These are phyloP conservation scores for Musa schizocarpa DNA, from an alignment of 176 grass and related monocot genomes.

Conservation along the genomic window DNA sequence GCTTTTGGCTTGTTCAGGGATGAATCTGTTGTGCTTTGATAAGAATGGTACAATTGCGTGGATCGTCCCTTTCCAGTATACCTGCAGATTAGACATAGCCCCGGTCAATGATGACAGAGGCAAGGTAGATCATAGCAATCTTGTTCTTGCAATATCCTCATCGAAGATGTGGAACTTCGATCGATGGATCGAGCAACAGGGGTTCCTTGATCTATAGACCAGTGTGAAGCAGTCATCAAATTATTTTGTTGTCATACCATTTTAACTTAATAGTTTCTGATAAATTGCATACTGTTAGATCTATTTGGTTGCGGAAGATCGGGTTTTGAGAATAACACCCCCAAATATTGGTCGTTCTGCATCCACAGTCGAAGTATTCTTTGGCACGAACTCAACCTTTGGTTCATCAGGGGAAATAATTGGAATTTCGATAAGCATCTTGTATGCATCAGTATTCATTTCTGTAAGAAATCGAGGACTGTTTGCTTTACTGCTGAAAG, in stretches of 20 bases:
- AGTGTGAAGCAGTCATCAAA: not conserved
- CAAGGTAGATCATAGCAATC: slow-evolving; percentile 26
- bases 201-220: not conserved
- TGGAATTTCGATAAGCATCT: slow-evolving; percentile 32
- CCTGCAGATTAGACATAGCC: slow-evolving; percentile 31
- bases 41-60: slow-evolving; percentile 49
- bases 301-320: slow-evolving; percentile 67
- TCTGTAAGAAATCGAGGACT: slow-evolving; percentile 55
- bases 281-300: slow-evolving; percentile 31
- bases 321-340: slow-evolving; percentile 51
- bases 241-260: not conserved
- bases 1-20: slow-evolving; percentile 50
- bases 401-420: slow-evolving; percentile 50
- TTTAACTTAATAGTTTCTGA: not conserved
- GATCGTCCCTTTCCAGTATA: slow-evolving; percentile 33
- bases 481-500: slow-evolving; percentile 38
- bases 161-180: too few relatives aligned
- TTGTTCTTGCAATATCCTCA: not conserved
- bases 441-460: slow-evolving; percentile 45
- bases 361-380: slow-evolving; percentile 41
- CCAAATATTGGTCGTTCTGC: slow-evolving; percentile 13
- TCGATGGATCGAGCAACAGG: too few relatives aligned
- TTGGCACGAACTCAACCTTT: slow-evolving; percentile 32
- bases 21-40: slow-evolving; percentile 48
- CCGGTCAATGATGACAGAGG: slow-evolving; percentile 31